Conservation (phyloP, 768 basidiomycete species). For the Mycena vitilis region DNA sequence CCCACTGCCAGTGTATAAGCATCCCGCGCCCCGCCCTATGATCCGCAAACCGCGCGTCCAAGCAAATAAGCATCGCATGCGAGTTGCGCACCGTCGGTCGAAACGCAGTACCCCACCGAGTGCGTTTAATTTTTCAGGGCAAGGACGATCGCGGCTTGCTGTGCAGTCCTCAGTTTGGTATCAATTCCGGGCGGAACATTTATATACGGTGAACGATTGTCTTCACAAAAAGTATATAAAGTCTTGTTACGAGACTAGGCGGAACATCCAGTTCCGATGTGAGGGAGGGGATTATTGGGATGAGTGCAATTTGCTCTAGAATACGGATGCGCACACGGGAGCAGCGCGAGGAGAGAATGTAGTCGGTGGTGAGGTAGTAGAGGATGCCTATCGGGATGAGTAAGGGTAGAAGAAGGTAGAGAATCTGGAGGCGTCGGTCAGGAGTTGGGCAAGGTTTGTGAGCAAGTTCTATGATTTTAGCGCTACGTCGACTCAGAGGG, state of each 20-base stretch:
- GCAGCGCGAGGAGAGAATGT: constrained; percentile 38
- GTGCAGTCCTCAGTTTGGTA: constrained; percentile 30
- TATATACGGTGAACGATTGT: too few relatives aligned
- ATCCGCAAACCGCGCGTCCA: constrained; percentile 40
- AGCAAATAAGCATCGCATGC: constrained; percentile 44
- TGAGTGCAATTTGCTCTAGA: constrained; percentile 1
- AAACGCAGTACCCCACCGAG: constrained; percentile 42
- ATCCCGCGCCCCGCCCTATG: constrained; percentile 44
- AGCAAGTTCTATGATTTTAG: constrained; percentile 31
- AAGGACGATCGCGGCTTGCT: constrained; percentile 38
- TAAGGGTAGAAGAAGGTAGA: constrained; percentile 42
- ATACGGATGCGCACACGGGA: constrained; percentile 38
- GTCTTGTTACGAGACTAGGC: too few relatives aligned
- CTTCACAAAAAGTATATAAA: too few relatives aligned
- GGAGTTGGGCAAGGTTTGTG: neutral
- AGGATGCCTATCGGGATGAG: constrained; percentile 41
- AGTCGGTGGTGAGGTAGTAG: constrained; percentile 38
- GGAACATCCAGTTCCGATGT: neutral
- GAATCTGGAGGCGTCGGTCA: constrained; percentile 17
- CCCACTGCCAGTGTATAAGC: constrained; percentile 44
- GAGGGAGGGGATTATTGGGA: neutral
- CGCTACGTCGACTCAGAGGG: neutral
- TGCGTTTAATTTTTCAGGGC: constrained; percentile 42
- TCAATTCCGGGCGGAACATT: neutral
- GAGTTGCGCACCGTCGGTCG: constrained; percentile 42